phyloP scores from a whole-genome alignment of 2,329 filamentous ascomycete species.

The Arthrocladium fulminans region DNA sequence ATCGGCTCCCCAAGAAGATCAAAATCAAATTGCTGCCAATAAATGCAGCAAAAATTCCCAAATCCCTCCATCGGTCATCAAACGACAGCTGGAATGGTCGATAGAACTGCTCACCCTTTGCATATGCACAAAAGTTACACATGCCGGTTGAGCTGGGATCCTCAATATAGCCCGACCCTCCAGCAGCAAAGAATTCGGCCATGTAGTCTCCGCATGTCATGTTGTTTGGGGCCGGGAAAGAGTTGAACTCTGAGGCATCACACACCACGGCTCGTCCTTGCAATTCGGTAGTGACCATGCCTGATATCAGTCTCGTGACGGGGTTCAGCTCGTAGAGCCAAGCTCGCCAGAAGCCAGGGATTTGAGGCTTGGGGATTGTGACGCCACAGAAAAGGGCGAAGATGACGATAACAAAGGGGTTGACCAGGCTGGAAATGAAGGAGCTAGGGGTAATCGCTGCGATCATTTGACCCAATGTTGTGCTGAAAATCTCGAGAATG shows the following conservation, averaged over 20 bases:
- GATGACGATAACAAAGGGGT: slow-evolving; percentile 73
- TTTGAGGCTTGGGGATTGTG: slow-evolving; percentile 67
- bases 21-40: slow-evolving; percentile 56
- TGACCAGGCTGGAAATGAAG: slow-evolving; percentile 69
- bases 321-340: slow-evolving; percentile 80
- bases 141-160: slow-evolving; percentile 51
- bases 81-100: slow-evolving; percentile 57
- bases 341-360: slow-evolving; percentile 66
- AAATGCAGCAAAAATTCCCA: slow-evolving; percentile 70
- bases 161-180: slow-evolving; percentile 64
- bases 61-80: slow-evolving; percentile 65
- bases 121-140: slow-evolving; percentile 77
- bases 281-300: slow-evolving; percentile 70
- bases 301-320: slow-evolving; percentile 71
- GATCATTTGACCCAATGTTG: slow-evolving; percentile 68
- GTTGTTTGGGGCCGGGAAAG: slow-evolving; percentile 57
- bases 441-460: slow-evolving; percentile 68
- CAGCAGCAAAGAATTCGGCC: slow-evolving; percentile 55
- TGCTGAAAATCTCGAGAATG: slow-evolving; percentile 73
- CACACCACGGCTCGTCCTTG: slow-evolving; percentile 58
- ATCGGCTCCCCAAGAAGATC: slow-evolving; percentile 22
- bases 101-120: slow-evolving; percentile 73
- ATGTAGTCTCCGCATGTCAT: slow-evolving; percentile 70
- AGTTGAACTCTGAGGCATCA: slow-evolving; percentile 52
- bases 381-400: slow-evolving; percentile 85